Conservation (phyloP, 345 rosid genomes). For the Toxicodendron radicans region DNA sequence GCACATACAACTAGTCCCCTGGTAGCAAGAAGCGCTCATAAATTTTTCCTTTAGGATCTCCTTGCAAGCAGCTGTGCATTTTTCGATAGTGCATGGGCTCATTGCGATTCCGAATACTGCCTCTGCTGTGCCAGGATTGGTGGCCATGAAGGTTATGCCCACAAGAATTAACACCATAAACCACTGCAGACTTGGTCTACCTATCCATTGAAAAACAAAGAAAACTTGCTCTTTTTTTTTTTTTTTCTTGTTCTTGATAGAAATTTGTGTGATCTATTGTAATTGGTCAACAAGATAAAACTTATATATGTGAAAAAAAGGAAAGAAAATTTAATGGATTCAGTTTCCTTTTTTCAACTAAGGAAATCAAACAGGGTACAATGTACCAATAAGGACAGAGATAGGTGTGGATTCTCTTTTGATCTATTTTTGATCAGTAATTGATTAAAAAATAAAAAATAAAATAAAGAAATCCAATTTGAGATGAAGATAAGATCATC, state of each 20-base stretch:
- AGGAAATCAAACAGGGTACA: no score
- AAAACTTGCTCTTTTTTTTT: background rate
- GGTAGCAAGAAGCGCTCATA: background rate
- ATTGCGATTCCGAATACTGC: background rate
- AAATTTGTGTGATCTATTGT: background rate
- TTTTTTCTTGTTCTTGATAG: background rate
- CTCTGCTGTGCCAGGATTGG: background rate
- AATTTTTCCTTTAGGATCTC: background rate
- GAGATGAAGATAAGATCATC: no score
- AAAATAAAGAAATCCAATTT: no score
- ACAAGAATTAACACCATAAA: background rate
- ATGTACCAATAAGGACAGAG: no score
- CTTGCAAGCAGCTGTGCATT: slow-evolving; percentile 2
- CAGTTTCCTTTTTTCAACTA: no score
- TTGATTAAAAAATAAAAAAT: no score
- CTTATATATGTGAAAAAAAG: no score
- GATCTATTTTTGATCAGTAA: no score
- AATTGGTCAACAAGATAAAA: no score
- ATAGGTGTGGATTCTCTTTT: no score
- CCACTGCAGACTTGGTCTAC: background rate
- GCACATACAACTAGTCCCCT: background rate
- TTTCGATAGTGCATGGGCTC: background rate
- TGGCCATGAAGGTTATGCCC: background rate
- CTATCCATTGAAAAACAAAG: background rate
- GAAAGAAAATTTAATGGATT: no score